These are phyloP conservation scores for Fusarium neocosmosporiellum DNA, from an alignment of 2,329 filamentous ascomycete genomes.

Conservation along the genomic window DNA sequence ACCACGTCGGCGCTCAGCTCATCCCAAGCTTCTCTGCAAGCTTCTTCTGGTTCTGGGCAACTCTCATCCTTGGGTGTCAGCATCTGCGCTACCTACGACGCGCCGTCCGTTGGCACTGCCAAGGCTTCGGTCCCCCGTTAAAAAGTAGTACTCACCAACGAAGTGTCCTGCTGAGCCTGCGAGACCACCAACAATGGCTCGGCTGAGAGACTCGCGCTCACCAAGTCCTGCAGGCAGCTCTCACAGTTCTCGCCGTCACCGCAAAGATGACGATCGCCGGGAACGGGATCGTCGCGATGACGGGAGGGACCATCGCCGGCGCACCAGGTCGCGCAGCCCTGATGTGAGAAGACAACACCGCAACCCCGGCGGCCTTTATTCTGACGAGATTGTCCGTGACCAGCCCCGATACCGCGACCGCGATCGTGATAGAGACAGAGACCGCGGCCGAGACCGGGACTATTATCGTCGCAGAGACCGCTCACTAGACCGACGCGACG, in stretches of 20 bases:
- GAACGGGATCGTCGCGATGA: constrained; percentile 63
- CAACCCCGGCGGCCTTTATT: constrained; percentile 40
- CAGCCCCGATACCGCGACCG: constrained; percentile 71
- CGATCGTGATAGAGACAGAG: constrained; percentile 60
- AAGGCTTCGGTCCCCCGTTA: constrained; percentile 34
- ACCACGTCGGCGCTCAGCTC: neutral
- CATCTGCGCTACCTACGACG: constrained; percentile 19
- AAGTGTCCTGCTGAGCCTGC: constrained; percentile 56
- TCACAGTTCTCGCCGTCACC: constrained; percentile 76
- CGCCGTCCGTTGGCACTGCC: constrained; percentile 31
- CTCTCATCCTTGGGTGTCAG: neutral
- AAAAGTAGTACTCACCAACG: constrained; percentile 55
- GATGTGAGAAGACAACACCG: constrained; percentile 63
- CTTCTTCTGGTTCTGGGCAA: neutral
- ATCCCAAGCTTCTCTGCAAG: constrained; percentile 4
- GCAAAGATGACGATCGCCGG: constrained; percentile 70
- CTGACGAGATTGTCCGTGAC: constrained; percentile 52
- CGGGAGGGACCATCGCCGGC: constrained; percentile 63
- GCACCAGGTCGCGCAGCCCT: constrained; percentile 71
- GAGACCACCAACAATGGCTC: constrained; percentile 65
- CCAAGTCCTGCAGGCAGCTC: constrained; percentile 93
- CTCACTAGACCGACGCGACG: constrained; percentile 74
- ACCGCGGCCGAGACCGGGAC: constrained; percentile 64
- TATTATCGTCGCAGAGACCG: constrained; percentile 75
- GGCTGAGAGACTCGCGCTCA: constrained; percentile 80